Conservation (phyloP, 768 basidiomycete species). For the Auricularia sp. region DNA sequence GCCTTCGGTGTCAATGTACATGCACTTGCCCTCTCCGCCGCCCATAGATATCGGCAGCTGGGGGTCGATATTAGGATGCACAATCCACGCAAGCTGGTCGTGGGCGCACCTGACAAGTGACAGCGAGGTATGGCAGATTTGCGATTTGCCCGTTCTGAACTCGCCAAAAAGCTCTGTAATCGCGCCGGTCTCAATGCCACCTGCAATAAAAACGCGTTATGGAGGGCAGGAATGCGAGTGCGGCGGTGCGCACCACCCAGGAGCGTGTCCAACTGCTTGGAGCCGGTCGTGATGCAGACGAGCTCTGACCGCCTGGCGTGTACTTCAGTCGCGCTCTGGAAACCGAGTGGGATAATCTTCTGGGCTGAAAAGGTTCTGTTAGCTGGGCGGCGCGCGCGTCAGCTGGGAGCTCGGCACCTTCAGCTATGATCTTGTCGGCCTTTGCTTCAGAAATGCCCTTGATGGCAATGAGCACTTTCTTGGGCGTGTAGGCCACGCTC, state of each 20-base stretch:
- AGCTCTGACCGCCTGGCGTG: constrained; percentile 91
- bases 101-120: constrained; percentile 70
- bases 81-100: not conserved
- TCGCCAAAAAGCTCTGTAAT: constrained; percentile 98
- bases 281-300: constrained; percentile 93
- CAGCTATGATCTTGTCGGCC: constrained; percentile 88
- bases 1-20: constrained; percentile 98
- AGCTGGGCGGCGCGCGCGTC: not conserved
- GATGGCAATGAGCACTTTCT: constrained; percentile 81
- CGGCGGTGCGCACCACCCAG: constrained; percentile 58
- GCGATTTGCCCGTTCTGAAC: constrained; percentile 96
- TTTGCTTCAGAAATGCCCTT: constrained; percentile 97
- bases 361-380: constrained; percentile 45
- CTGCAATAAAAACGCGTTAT: constrained; percentile 26
- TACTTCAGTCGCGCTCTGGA: constrained; percentile 96
- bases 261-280: constrained; percentile 89
- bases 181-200: constrained; percentile 95
- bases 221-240: not conserved
- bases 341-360: constrained; percentile 94
- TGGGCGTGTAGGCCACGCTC: constrained; percentile 91
- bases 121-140: constrained; percentile 97
- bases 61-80: not conserved
- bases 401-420: constrained; percentile 43
- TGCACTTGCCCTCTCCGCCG: constrained; percentile 96
- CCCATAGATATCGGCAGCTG: constrained; percentile 91